Evolutionary conservation across 257 asterid species (phyloP).

Genomic region (Petunia axillaris): DNA sequence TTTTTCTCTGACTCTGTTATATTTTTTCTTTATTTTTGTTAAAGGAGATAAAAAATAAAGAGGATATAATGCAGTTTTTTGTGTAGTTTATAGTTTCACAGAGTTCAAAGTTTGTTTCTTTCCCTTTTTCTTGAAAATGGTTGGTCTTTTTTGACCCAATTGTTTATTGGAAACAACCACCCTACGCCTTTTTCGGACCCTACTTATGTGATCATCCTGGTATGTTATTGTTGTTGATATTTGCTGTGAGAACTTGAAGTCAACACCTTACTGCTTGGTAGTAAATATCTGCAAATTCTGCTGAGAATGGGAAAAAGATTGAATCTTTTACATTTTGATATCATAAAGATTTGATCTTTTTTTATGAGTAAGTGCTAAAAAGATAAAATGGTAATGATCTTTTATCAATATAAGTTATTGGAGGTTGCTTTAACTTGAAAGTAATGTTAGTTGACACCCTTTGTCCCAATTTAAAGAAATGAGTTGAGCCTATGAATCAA

Average conservation of each 20-base stretch:
- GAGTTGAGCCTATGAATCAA: neutral
- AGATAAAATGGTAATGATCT: neutral
- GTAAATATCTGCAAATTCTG: neutral
- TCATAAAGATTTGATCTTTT: neutral
- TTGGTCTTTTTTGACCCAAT: neutral
- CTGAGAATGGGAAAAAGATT: constrained; percentile 1
- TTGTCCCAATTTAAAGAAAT: no score
- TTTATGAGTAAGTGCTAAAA: neutral
- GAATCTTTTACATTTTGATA: neutral
- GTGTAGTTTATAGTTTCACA: neutral
- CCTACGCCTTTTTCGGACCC: no score
- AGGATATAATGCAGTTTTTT: neutral
- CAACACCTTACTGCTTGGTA: neutral
- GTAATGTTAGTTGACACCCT: no score
- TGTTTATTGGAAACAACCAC: neutral
- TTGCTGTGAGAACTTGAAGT: neutral
- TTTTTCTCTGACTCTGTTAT: constrained; percentile 14
- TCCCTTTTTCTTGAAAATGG: neutral
- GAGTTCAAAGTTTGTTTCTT: neutral
- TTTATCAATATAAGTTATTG: neutral
- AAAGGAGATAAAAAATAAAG: neutral
- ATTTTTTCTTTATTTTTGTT: neutral
- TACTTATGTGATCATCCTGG: no score
- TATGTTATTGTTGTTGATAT: neutral
- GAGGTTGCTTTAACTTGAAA: neutral